phyloP scores from a whole-genome alignment of 2,329 filamentous ascomycete genomes.

The Neofusicoccum sp. region DNA sequence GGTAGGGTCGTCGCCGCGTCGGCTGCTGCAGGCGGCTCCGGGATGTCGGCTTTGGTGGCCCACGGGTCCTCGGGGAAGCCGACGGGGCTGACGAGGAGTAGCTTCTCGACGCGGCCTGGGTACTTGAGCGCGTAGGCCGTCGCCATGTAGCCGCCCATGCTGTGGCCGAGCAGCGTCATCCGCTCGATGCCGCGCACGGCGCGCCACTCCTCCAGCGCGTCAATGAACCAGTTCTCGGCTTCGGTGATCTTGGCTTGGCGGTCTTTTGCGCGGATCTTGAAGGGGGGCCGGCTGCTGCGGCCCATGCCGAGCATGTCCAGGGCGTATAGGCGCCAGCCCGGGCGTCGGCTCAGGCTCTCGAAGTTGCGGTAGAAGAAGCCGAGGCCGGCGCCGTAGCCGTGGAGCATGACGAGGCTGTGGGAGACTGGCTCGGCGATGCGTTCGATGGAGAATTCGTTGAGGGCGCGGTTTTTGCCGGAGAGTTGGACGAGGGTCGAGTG shows the following conservation, averaged over 20 bases:
- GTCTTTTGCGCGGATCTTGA: constrained; percentile 81
- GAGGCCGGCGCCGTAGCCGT: constrained; percentile 92
- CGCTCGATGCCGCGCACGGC: constrained; percentile 82
- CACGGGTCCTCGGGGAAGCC: constrained; percentile 94
- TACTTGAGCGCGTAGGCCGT: constrained; percentile 98
- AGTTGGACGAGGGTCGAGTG: constrained; percentile 79
- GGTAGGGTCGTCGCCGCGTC: constrained; percentile 64
- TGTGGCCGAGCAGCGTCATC: constrained; percentile 92
- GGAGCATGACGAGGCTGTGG: constrained; percentile 89
- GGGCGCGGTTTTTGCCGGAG: constrained; percentile 76
- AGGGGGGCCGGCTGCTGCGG: constrained; percentile 77
- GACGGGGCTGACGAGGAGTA: constrained; percentile 91
- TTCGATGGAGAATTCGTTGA: constrained; percentile 94
- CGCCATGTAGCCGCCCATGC: constrained; percentile 89
- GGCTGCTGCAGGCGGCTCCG: constrained; percentile 57
- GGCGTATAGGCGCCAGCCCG: constrained; percentile 86
- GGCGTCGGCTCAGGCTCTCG: constrained; percentile 73
- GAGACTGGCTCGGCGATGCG: constrained; percentile 74
- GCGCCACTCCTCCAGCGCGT: constrained; percentile 95
- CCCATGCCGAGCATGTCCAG: constrained; percentile 95
- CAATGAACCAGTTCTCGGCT: constrained; percentile 93
- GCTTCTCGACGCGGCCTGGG: constrained; percentile 88
- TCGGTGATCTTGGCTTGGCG: constrained; percentile 77
- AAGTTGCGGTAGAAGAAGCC: constrained; percentile 99
- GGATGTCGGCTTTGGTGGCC: constrained; percentile 75